Base-by-base conservation (phyloP, 139 green algal genomes). In the Chara braunii region DNA sequence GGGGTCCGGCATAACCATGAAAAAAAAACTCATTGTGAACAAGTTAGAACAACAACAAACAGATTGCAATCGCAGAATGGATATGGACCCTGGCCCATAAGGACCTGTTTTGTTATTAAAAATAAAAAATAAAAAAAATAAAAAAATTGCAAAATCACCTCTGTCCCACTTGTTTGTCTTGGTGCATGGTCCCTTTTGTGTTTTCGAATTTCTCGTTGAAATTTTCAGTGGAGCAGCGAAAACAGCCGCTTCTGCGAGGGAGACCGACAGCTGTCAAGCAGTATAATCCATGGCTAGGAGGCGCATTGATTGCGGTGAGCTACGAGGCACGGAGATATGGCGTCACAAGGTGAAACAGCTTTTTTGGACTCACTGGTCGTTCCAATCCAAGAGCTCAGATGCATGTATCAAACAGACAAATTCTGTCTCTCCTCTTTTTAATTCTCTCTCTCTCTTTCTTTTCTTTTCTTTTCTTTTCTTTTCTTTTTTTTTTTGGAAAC, bases 241-340 rank as follows among this genome's bases (percentile, higher is more conserved):
- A 54, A 14, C 40, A 81, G 54, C 70, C 64, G 2, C 12, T 3
- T 1, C 62, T 91, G 24, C 40, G 62, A 2, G 83, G 81, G 3
- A 65, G 68, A 45, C 84, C 87, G 0, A 60, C 86, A 0, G 82
- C 60, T 0, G 76, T 89, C 0, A 58, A 85, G 1, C 83, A 88
- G 74, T 91, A 91, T 54, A 70, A 70, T 30, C 51, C 51, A 51
- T 70, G 58, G 58, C 18, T 18, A 43, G 61, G 61, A 31, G 82
- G 86, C 43, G 78, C 64, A 29, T 76, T 93, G 57, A 93, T 94
- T 24, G 87, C 87, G 1, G 78, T 89, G 0, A 78, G 66, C 24
- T 92, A 90, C 55, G 80, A 80, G 42, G 69, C 85, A 1, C 65
- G 85, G 0, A 58, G 53, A 1, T 51, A 29, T n/a, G 87, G 87